Percentiles rank a stretch among this genome's conserved stretches.
Conservation (phyloP, 148 eudicot species). For the Vaccinium macrocarpon region DNA sequence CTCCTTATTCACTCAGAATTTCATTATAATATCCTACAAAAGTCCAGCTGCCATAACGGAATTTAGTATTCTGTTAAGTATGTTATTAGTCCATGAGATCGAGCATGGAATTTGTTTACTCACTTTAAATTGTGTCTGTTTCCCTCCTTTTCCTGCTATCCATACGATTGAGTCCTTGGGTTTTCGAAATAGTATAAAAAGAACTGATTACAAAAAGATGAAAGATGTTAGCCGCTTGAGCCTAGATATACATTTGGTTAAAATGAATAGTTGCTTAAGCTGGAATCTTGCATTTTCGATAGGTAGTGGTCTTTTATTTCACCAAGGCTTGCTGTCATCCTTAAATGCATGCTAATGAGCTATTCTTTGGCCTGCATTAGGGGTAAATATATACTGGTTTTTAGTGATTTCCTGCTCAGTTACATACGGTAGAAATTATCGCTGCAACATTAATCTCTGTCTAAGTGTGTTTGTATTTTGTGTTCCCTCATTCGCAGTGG, state of each 20-base stretch:
- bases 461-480: background rate
- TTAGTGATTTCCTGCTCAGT: background rate
- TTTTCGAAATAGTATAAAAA: too few species aligned
- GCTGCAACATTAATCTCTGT: background rate
- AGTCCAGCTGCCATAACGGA: too few species aligned
- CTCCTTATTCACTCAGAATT: too few species aligned
- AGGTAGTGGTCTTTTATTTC: background rate
- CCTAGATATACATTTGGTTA: background rate
- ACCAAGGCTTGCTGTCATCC: background rate
- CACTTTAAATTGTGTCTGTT: too few species aligned
- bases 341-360: background rate
- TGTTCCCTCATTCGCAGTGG: slow-evolving; percentile 59
- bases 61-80: too few species aligned
- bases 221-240: background rate
- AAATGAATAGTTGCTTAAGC: background rate
- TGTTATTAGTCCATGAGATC: too few species aligned
- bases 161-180: too few species aligned
- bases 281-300: background rate
- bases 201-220: too few species aligned
- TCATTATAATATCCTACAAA: too few species aligned
- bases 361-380: background rate
- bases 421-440: background rate
- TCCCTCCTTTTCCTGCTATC: too few species aligned
- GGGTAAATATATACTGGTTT: background rate
- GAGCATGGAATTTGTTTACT: too few species aligned